These are phyloP conservation scores for Myxozyma geophila DNA, from an alignment of 805 yeast genomes.

Conservation along the genomic window DNA sequence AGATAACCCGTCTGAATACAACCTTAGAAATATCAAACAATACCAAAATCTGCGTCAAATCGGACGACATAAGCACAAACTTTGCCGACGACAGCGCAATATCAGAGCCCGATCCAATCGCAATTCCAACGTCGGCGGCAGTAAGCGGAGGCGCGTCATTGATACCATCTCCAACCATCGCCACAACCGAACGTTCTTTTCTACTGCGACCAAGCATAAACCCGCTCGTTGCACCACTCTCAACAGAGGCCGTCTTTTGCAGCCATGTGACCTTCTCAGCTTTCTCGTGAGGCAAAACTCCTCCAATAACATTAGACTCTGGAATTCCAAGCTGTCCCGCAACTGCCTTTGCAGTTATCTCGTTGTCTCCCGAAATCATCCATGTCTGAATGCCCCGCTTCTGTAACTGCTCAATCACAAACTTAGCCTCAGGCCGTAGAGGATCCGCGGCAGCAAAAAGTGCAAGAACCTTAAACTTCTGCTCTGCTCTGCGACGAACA, in stretches of 20 bases:
- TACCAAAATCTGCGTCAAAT: constrained; percentile 56
- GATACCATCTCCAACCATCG: constrained; percentile 85
- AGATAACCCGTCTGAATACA: constrained; percentile 73
- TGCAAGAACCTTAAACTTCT: constrained; percentile 50
- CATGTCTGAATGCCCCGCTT: constrained; percentile 58
- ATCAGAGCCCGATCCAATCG: constrained; percentile 77
- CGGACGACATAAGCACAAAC: constrained; percentile 63
- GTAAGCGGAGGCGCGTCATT: constrained; percentile 84
- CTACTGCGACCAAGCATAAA: constrained; percentile 31
- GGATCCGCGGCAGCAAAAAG: constrained; percentile 64
- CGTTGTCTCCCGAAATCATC: constrained; percentile 81
- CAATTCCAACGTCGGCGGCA: constrained; percentile 76
- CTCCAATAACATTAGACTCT: constrained; percentile 60
- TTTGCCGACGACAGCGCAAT: constrained; percentile 75
- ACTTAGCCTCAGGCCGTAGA: constrained; percentile 57
- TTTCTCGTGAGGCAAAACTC: constrained; percentile 75
- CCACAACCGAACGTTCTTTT: constrained; percentile 51
- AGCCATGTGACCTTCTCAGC: constrained; percentile 62
- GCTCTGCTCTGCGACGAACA: constrained; percentile 40
- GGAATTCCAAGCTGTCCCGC: constrained; percentile 66
- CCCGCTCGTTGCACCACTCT: constrained; percentile 14
- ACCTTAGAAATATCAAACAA: constrained; percentile 67
- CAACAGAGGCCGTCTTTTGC: constrained; percentile 48
- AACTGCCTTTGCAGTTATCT: constrained; percentile 66
- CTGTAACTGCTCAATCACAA: constrained; percentile 53